Evolutionary conservation across 1,139 yeast genomes (phyloP).

Genomic region (Candida albicans): DNA sequence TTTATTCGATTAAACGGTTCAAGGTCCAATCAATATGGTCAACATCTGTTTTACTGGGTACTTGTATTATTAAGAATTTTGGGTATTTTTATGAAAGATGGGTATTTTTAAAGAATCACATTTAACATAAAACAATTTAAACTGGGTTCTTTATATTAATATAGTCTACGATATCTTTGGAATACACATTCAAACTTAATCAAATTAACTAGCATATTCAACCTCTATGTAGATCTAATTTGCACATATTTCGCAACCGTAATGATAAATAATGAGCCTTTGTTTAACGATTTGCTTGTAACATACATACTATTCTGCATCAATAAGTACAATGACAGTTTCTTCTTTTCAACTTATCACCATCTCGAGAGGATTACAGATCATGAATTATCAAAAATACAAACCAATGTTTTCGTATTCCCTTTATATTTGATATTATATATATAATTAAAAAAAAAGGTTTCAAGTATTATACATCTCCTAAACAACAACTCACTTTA

Average conservation of each 20-base stretch:
- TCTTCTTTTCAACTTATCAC: too few relatives aligned
- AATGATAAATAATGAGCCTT: too few relatives aligned
- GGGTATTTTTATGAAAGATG: not conserved
- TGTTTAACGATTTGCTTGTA: too few relatives aligned
- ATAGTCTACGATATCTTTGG: not conserved
- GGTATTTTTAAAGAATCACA: not conserved
- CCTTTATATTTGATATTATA: constrained; percentile 9
- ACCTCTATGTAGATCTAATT: too few relatives aligned
- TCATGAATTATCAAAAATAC: constrained; percentile 1
- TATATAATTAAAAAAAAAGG: constrained; percentile 9
- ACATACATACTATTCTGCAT: too few relatives aligned
- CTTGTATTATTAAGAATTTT: constrained; percentile 6
- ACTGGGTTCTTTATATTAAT: not conserved
- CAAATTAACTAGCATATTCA: too few relatives aligned
- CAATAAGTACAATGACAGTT: too few relatives aligned
- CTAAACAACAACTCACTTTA: constrained; percentile 6
- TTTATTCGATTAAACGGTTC: constrained; percentile 64
- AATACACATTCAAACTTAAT: not conserved
- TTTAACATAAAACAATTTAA: not conserved
- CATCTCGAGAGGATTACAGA: not conserved
- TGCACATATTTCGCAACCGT: too few relatives aligned
- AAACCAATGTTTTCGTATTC: constrained; percentile 5
- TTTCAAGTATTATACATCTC: constrained; percentile 10
- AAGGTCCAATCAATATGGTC: not conserved
- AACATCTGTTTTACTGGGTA: constrained; percentile 1